Base-by-base conservation (phyloP, 2,329 filamentous ascomycete species). In the Aspergillus proliferans region DNA sequence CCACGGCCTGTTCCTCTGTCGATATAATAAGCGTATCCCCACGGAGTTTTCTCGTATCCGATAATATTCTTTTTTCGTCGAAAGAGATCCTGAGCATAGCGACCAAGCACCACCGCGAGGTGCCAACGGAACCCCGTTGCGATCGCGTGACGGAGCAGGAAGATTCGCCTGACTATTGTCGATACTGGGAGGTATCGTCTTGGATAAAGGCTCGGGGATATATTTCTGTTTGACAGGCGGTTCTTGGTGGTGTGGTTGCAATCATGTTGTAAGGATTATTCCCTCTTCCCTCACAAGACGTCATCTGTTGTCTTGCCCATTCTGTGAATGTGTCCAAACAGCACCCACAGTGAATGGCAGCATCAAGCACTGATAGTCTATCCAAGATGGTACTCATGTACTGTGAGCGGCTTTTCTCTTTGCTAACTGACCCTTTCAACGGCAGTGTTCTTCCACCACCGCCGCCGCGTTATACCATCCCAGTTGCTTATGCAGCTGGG, bases 361-460 rank as follows among this genome's bases (percentile, higher is more conserved):
- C 26, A 30, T 12, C 26, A 30, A 30, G 26, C 9, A 30, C 26
- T 30, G 9, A 12, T 12, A 4, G 26, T 12, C 26, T 30, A 30
- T 30, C 4, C 26, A 30, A 12, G 4, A 30, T 30, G 26, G 38
- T 19, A 40, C 8, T 6, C 18, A 19, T 15, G 4, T 15, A 14
- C 19, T 40, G n/a, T 21, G 18, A 19, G 10, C 12, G 18, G 10
- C 5, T 19, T 40, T 15, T 15, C 3, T 12, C 19, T 10, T 40
- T 40, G 38, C 38, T 40, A 40, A 40, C 38, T 40, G 15, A 12
- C 6, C 19, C 22, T 19, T 19, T 40, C 18, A 21, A 19, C 18
- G 22, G 45, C 63, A 90, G 87, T 71, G 89, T 94, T 59, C 80
- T 95, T 52, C 83, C 82, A 60, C 89, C 91, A 52, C 91, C 90